Evolutionary conservation across 202 grass and related monocot genomes (phyloP).

Genomic region (Zoysia matrella): DNA sequence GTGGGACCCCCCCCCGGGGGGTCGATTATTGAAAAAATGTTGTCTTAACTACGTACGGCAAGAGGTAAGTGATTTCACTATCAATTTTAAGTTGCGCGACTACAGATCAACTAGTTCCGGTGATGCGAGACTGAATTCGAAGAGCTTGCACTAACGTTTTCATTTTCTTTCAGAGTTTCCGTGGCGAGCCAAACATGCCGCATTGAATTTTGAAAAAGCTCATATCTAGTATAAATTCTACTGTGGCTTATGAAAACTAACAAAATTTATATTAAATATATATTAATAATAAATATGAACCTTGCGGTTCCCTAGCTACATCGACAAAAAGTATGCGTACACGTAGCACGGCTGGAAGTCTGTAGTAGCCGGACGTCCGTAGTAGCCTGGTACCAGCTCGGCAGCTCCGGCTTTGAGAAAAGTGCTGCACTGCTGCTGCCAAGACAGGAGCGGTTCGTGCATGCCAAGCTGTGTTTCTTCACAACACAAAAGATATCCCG

Average conservation of each 20-base stretch:
- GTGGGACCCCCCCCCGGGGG: too few relatives aligned
- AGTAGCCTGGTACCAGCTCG: neutral
- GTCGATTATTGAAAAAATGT: too few relatives aligned
- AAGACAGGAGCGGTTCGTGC: slow-evolving; percentile 4
- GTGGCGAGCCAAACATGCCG: neutral
- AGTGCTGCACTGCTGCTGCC: neutral
- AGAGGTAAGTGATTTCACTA: too few relatives aligned
- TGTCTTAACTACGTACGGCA: too few relatives aligned
- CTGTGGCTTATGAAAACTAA: too few relatives aligned
- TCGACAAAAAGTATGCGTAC: neutral
- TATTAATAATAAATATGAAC: too few relatives aligned
- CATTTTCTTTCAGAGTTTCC: neutral
- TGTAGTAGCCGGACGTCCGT: neutral
- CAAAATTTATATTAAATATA: too few relatives aligned
- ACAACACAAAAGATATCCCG: neutral
- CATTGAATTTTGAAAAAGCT: neutral
- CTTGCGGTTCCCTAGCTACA: neutral
- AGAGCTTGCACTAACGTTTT: neutral
- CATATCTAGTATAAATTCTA: too few relatives aligned
- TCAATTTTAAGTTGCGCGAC: neutral
- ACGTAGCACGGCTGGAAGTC: neutral
- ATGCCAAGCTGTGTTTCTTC: slow-evolving; percentile 5
- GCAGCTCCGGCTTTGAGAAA: neutral
- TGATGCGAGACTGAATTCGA: neutral
- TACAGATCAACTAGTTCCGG: neutral